A percentile compares a stretch with the other conserved stretches of the same genome.
phyloP scores from a whole-genome alignment of 179 eudicot genomes.

The Spinacia oleracea region DNA sequence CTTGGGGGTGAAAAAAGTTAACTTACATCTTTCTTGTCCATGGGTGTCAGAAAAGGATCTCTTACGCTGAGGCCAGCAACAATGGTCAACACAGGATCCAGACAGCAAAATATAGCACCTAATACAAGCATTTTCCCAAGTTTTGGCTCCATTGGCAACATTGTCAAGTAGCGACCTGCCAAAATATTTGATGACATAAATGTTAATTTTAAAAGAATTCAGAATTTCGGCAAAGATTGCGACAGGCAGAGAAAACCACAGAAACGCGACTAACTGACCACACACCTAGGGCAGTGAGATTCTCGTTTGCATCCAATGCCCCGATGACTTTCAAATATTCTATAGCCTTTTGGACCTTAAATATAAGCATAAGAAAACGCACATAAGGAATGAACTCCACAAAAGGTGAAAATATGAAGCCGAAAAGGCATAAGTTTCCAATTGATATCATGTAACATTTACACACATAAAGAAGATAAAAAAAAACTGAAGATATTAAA shows the following conservation, averaged over 20 bases:
- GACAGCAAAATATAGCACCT: constrained; percentile 67
- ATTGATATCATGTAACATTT: neutral
- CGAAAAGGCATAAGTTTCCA: neutral
- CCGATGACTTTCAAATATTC: constrained; percentile 80
- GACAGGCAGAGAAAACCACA: neutral
- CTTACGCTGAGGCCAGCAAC: constrained; percentile 82
- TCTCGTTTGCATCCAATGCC: constrained; percentile 70
- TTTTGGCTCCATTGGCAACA: constrained; percentile 87
- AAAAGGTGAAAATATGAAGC: neutral
- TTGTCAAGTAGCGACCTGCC: constrained; percentile 68
- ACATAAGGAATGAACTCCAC: neutral
- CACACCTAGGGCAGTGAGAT: constrained; percentile 73
- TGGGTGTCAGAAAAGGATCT: constrained; percentile 78
- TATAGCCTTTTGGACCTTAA: constrained; percentile 80
- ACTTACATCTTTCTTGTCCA: constrained; percentile 86
- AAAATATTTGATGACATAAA: constrained; percentile 5
- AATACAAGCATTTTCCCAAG: constrained; percentile 84
- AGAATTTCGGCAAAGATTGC: neutral
- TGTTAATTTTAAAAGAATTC: no score
- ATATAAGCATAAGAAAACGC: neutral
- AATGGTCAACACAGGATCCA: constrained; percentile 70
- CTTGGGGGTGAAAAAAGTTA: neutral
- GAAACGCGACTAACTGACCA: constrained; percentile 1
- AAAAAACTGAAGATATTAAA: neutral
- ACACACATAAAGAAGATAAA: neutral